Base-by-base conservation (phyloP, 352 stramenopile species). In the Pythium phragmiticola region DNA sequence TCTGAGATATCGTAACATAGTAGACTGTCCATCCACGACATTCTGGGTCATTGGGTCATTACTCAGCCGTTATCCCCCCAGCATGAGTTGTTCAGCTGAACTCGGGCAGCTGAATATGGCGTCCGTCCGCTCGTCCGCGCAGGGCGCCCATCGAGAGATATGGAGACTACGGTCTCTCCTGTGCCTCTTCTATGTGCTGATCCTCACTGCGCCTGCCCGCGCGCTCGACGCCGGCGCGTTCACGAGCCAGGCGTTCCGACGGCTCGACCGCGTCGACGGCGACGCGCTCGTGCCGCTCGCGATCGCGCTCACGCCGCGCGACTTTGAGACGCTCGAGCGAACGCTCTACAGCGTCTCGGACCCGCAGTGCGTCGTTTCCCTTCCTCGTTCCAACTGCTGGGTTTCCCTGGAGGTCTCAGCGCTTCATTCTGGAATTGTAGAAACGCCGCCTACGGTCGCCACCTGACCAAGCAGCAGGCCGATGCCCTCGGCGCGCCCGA, bases 251-350 rank as follows among this genome's bases (percentile, higher is more conserved):
- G 8, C 8, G 30, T 66, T 64, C 34, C 66, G 60, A 2, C 41
- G 56, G 7, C 47, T 73, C 16, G 60, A 6, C 1, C 66, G 57
- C 28, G 50, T 53, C 7, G 26, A 49, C 17, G 12, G 21, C 30
- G 69, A 87, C 16, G 58, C 72, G 26, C 39, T 76, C 23, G 74
- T 89, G 55, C 80, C 74, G 42, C 64, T 92, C 37, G 71, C 80
- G 17, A 70, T 92, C 23, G 78, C 80, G 12, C 64, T 92, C 36
- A 73, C 65, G 12, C 70, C 73, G 11, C 48, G 36, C 5, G 78
- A 90, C 74, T 90, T 88, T 65, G 57, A 61, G 16, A 57, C 60
- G 6, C 50, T 92, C 12, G 84, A 90, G 67, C 63, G 62, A 36
- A 66, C 62, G 28, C 71, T 92, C 28, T 90, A 76, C 63, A 47